Base-by-base conservation (phyloP, 2,329 filamentous ascomycete species). In the Pezicula radicicola region DNA sequence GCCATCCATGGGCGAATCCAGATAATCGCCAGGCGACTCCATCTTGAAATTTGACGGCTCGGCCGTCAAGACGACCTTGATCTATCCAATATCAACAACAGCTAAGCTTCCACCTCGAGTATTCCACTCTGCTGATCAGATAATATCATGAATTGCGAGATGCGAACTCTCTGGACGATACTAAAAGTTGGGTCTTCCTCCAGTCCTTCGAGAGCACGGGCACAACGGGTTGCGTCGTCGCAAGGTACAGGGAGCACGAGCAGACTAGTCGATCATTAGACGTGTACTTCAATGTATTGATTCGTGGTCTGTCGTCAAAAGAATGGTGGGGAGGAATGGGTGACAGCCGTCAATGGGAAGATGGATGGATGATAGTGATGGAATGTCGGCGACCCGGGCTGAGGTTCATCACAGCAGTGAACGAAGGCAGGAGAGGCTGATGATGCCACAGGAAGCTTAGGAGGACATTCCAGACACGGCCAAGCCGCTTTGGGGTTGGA, bases 1-100 rank as follows among this genome's bases (percentile, higher is more conserved):
- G 57, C 81, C 79, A 55, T 95, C 90, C 58, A 63, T 63, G 39
- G 64, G 63, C 64, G 74, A 80, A 57, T 84, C 81, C 55, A 79
- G 73, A 61, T 77, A 79, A 54, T 73, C 71, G 39, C 73, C 73
- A 45, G 78, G 77, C 53, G 77, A 80, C 55, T 82, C 79, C 79
- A 82, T 81, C 39, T 36, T 65, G 58, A 45, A 45, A 7, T 25
- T 25, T 48, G 44, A 35, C 18, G 16, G 18, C 18, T 8, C 21
- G 43, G 49, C 39, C 48, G 53, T 53, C 50, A 36, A 41, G 39
- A 43, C 51, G 45, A 56, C 50, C 50, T 18, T 54, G 43, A 54
- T 33, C 45, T 53, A 54, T 57, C 54, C 52, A 52, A 50, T 39
- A 45, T 54, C 51, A 49, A 52, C 55, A 53, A 30, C 48, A 37